Percentiles rank a stretch among this genome's conserved stretches.
Conservation (phyloP, 768 basidiomycete genomes). For the Leccinum rimulosum region DNA sequence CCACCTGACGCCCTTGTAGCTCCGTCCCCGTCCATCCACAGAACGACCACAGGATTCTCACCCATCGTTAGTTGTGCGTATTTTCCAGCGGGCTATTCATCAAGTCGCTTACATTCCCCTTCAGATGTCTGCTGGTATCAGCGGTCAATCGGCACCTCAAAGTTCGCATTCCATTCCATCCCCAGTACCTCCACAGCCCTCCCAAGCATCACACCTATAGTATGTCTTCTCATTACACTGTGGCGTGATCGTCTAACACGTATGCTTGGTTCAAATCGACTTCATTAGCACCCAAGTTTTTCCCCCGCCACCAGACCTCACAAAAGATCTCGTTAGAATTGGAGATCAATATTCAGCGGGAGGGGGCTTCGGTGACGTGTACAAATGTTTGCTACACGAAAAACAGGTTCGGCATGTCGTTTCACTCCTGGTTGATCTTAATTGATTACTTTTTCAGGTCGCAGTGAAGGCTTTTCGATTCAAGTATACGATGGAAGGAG, state of each 20-base stretch:
- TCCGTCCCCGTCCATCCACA: too few species aligned
- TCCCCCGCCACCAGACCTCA: background rate
- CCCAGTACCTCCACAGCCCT: background rate
- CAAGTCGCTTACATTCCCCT: too few species aligned
- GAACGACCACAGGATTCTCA: too few species aligned
- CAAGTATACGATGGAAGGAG: background rate
- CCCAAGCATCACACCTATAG: background rate
- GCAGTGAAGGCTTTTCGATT: slow-evolving; percentile 1
- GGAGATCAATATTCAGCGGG: background rate
- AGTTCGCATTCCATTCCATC: too few species aligned
- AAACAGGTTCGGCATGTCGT: background rate
- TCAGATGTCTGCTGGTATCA: too few species aligned
- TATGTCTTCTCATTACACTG: background rate
- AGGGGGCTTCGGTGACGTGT: background rate
- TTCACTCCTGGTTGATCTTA: background rate
- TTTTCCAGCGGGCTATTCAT: too few species aligned
- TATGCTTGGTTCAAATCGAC: background rate
- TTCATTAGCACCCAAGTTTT: background rate
- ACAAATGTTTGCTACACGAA: background rate
- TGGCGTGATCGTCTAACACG: background rate
- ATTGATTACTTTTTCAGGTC: background rate
- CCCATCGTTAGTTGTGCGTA: too few species aligned
- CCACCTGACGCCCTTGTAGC: too few species aligned
- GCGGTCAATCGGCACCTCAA: background rate
- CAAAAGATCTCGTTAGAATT: background rate